Base-by-base conservation (phyloP, 2,329 filamentous ascomycete species). In the Cercospora sesami region DNA sequence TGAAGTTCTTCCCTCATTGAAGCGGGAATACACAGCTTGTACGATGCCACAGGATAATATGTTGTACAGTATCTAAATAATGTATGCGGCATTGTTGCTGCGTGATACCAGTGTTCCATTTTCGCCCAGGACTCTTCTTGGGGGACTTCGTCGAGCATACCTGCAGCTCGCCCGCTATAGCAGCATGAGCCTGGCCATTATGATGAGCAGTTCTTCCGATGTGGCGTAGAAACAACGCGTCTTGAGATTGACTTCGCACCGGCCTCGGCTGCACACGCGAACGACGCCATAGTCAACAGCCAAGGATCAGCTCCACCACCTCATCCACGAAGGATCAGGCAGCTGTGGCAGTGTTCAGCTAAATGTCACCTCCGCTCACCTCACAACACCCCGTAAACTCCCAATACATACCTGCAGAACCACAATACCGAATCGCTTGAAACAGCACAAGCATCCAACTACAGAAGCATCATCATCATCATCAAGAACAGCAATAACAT, bases 221-320 rank as follows among this genome's bases (percentile, higher is more conserved):
- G 23, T 7, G 48, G 23, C 36, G 36, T 42, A n/a, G 36, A 26
- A 26, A 55, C 12, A 16, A 26, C 9, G 28, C 28, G 5, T 6
- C 16, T 36, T 59, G n/a, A 28, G 9, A 59, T 59, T 59, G 28
- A 59, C 31, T 59, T 59, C n/a, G 55, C 8, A 5, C 55, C 55
- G 55, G 55, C 55, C 55, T 59, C 55, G 55, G 55, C 55, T 59
- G 30, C 55, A 33, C 55, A 5, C 28, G 18, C 55, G 28, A 59
- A 33, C 30, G 55, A 59, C 55, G 55, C 55, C 28, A 59, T 31
- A 5, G 55, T 33, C 14, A 30, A 59, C n/a, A 30, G 55, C 55
- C 55, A 59, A 59, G 55, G 26, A 31, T 21, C n/a, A 33, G 55
- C 55, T 59, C 55, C 55, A 58, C 55, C 26, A 33, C 30, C 21